These are phyloP conservation scores for Barnettozyma siamensis DNA, from an alignment of 805 yeast genomes.

Conservation along the genomic window DNA sequence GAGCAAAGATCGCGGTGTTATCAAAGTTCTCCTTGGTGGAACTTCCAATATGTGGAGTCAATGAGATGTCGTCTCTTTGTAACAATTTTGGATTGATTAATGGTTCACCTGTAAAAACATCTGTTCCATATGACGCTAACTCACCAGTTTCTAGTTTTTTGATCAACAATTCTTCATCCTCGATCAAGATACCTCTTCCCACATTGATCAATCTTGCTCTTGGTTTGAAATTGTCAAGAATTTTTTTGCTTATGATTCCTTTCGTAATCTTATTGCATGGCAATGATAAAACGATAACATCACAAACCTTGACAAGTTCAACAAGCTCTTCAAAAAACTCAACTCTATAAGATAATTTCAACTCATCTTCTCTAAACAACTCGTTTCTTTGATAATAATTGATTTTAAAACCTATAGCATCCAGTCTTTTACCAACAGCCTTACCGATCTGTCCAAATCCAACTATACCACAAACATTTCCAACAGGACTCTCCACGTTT, in stretches of 20 bases:
- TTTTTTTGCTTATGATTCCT: constrained; percentile 39
- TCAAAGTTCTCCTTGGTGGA: constrained; percentile 43
- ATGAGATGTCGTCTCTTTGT: constrained; percentile 36
- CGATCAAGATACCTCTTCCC: constrained; percentile 54
- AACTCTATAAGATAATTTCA: constrained; percentile 29
- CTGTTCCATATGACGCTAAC: constrained; percentile 52
- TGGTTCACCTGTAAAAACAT: constrained; percentile 58
- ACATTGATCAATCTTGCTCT: constrained; percentile 49
- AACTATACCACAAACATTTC: constrained; percentile 46
- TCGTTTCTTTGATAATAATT: constrained; percentile 47
- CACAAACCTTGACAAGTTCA: constrained; percentile 35
- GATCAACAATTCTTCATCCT: constrained; percentile 42
- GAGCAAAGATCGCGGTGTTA: constrained; percentile 37
- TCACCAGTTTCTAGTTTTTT: constrained; percentile 33
- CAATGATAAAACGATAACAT: constrained; percentile 48
- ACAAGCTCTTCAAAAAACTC: constrained; percentile 32
- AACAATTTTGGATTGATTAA: constrained; percentile 24
- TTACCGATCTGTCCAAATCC: constrained; percentile 62
- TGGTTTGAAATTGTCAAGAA: constrained; percentile 33
- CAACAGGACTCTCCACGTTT: constrained; percentile 37
- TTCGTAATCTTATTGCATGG: constrained; percentile 51
- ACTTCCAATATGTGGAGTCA: constrained; percentile 63
- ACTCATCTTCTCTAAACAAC: constrained; percentile 26
- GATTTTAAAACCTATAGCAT: constrained; percentile 52
- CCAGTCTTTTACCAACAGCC: constrained; percentile 43